phyloP scores from a whole-genome alignment of 2,329 filamentous ascomycete species.

The Monosporascus sp. region DNA sequence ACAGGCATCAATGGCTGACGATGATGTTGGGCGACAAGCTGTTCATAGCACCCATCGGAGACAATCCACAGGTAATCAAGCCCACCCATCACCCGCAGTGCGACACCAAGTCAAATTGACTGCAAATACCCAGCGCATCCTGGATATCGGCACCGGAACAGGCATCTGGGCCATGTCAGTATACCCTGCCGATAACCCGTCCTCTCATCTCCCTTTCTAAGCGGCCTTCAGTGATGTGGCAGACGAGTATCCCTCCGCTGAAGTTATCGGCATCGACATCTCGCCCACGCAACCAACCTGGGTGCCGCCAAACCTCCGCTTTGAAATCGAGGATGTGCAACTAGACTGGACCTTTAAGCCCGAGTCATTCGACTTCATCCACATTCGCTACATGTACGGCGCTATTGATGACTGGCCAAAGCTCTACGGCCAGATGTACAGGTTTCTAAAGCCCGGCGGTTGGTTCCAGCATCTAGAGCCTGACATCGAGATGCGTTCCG shows the following conservation, averaged over 20 bases:
- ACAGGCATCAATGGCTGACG: too few species aligned
- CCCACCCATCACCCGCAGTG: background rate
- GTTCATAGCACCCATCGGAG: too few species aligned
- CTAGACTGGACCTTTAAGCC: conserved; percentile 9
- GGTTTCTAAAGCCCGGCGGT: conserved; percentile 8
- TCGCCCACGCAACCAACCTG: conserved; percentile 16
- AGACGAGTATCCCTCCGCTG: conserved; percentile 8
- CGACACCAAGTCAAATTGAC: background rate
- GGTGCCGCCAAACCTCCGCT: conserved; percentile 13
- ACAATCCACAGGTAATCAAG: too few species aligned
- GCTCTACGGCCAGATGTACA: conserved; percentile 13
- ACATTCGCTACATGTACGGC: conserved; percentile 14
- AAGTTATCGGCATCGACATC: conserved; percentile 21
- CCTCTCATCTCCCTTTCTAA: background rate
- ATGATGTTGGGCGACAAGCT: too few species aligned
- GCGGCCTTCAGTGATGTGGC: conserved; percentile 9
- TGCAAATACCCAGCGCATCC: background rate
- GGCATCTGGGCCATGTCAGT: conserved; percentile 14
- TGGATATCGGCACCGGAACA: background rate
- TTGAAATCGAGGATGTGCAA: conserved; percentile 16
- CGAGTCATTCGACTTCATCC: conserved; percentile 13
- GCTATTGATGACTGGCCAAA: conserved; percentile 15
- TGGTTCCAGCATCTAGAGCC: conserved; percentile 12
- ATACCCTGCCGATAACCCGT: background rate
- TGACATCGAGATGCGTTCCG: conserved; percentile 7